Base-by-base conservation (phyloP, 768 basidiomycete species). In the Sporobolomyces phaffii region DNA sequence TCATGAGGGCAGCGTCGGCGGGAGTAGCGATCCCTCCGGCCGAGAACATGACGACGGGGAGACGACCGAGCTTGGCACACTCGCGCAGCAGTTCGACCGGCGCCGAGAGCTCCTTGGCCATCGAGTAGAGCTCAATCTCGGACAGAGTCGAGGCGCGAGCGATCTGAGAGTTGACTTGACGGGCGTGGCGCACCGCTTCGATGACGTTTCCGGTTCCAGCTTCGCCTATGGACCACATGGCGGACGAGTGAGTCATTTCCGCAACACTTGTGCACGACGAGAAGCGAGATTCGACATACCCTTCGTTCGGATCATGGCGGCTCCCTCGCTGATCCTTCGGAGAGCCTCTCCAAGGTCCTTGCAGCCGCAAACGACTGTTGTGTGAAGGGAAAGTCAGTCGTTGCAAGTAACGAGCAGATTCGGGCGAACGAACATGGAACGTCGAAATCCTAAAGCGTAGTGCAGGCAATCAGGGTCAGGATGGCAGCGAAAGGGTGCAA, bases 1-100 rank as follows among this genome's bases (percentile, higher is more conserved):
- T 98, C 94, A 97, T 96, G 69, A 97, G 78, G 5, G 96, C 96
- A 20, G 94, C 94, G 78, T 99, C 94, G 72, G 90, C 91, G 85
- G 78, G 76, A 20, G 75, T 77, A 7, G 75, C 62, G 59, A 67
- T 71, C 18, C 66, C 70, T 22, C 64, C 61, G 26, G 65, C 94
- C 20, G 92, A 92, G 78, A 99, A 98, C 78, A 89, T 93, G 68
- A 98, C 96, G 26, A 96, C 92, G 1, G 96, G 93, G 47, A 99
- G 83, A 50, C 88, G 84, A 80, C 93, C 93, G 72, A 92, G 80
- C 45, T 91, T 83, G n/a, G 93, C 92, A 0, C 90, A 88, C 80
- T 98, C 94, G 80, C 96, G 94, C 68, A 99, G 81, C 22, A 99
- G 81, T 77, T 99, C 92, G 81, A 88, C 94, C 18, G 96, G 96